Percentiles rank a stretch among this genome's conserved stretches.
Evolutionary conservation across 2,329 filamentous ascomycete species (phyloP).

Genomic region (Botryotinia calthae): DNA sequence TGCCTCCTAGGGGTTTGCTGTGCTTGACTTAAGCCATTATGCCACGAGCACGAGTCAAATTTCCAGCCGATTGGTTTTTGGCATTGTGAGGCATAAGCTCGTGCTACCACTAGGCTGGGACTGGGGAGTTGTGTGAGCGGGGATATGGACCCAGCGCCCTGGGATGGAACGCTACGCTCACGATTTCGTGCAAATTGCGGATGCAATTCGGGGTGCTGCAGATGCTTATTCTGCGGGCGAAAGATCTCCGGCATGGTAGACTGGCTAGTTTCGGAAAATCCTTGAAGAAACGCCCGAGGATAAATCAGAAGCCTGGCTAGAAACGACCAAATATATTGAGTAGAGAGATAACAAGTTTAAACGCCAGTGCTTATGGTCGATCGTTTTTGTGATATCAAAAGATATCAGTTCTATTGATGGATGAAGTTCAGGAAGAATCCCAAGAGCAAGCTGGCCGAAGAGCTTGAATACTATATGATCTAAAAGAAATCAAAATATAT

Average conservation of each 20-base stretch:
- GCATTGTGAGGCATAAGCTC: constrained; percentile 29
- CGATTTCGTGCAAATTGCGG: background rate
- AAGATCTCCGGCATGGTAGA: background rate
- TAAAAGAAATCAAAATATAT: background rate
- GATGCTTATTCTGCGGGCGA: background rate
- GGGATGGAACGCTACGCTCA: constrained; percentile 2
- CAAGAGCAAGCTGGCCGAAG: background rate
- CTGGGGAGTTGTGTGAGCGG: constrained; percentile 26
- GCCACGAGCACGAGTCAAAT: constrained; percentile 22
- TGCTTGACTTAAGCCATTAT: constrained; percentile 26
- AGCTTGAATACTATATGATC: background rate
- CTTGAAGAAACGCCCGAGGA: background rate
- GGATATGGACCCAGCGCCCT: background rate
- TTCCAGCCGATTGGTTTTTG: constrained; percentile 23
- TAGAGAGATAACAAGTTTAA: background rate
- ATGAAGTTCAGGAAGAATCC: background rate
- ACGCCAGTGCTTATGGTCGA: background rate
- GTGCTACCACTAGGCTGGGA: constrained; percentile 33
- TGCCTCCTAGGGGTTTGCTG: constrained; percentile 28
- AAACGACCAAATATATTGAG: background rate
- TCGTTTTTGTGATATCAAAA: background rate
- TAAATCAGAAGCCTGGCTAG: background rate
- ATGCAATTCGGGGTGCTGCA: background rate
- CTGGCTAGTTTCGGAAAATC: background rate
- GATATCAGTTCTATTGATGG: background rate